A percentile compares a stretch with the other conserved stretches of the same genome.
phyloP scores from a whole-genome alignment of 805 yeast species.

The Saccharomycopsis selenospora region DNA sequence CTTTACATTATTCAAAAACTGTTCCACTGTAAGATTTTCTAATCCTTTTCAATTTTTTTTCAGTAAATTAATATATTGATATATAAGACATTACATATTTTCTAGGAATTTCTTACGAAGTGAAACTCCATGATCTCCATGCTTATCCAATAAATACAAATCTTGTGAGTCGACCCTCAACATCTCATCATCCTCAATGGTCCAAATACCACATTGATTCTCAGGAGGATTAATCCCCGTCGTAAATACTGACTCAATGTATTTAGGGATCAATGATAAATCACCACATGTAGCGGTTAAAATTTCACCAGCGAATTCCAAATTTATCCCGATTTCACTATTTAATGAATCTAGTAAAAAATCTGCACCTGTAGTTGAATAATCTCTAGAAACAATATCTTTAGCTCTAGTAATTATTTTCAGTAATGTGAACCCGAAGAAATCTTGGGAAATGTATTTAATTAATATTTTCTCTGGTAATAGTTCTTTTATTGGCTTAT shows the following conservation, averaged over 20 bases:
- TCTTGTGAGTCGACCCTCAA: constrained; percentile 31
- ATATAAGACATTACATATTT: no score
- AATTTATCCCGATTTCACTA: constrained; percentile 36
- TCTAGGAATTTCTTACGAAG: constrained; percentile 35
- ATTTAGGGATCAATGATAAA: constrained; percentile 35
- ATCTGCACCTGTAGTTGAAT: constrained; percentile 37
- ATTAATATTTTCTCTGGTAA: constrained; percentile 25
- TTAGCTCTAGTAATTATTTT: constrained; percentile 30
- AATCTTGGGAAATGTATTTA: constrained; percentile 28
- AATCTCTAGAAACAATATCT: constrained; percentile 35
- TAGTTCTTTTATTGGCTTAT: constrained; percentile 10
- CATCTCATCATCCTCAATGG: constrained; percentile 35
- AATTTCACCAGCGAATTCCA: constrained; percentile 35
- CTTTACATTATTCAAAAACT: no score
- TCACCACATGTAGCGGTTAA: constrained; percentile 40
- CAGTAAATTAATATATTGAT: no score
- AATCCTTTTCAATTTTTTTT: no score
- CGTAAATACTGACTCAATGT: constrained; percentile 34
- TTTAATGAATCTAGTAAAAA: constrained; percentile 33
- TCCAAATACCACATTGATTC: constrained; percentile 40
- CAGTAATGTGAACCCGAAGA: constrained; percentile 26
- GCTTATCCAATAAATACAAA: constrained; percentile 30
- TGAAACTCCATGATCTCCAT: constrained; percentile 35
- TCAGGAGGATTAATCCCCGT: constrained; percentile 37
- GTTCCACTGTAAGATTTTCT: no score